Evolutionary conservation across 352 stramenopile species (phyloP).

Genomic region (Phytopythium oedochilum): DNA sequence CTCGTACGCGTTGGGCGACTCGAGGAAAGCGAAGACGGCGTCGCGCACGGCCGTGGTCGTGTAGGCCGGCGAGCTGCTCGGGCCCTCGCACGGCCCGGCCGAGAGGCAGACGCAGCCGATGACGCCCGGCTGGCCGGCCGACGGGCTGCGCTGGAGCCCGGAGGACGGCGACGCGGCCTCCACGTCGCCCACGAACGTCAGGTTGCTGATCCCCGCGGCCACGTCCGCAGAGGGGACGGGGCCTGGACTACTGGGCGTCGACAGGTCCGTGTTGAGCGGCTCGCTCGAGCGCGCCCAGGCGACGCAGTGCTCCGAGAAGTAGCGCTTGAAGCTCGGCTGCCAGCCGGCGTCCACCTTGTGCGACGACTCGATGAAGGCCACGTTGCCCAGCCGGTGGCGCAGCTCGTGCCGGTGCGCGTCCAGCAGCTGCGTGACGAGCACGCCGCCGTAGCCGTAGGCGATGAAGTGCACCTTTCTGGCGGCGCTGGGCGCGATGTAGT

Average conservation of each 20-base stretch:
- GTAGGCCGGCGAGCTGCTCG: slow-evolving; percentile 55
- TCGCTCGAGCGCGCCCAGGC: slow-evolving; percentile 71
- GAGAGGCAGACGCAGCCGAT: slow-evolving; percentile 81
- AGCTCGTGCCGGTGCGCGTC: slow-evolving; percentile 76
- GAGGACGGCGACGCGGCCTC: slow-evolving; percentile 18
- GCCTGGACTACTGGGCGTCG: no score
- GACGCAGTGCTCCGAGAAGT: slow-evolving; percentile 77
- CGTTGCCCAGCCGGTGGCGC: slow-evolving; percentile 75
- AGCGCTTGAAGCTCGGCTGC: slow-evolving; percentile 69
- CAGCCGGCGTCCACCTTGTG: slow-evolving; percentile 75
- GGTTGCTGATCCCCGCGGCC: slow-evolving; percentile 5
- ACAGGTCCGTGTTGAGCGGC: slow-evolving; percentile 59
- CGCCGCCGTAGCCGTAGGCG: slow-evolving; percentile 79
- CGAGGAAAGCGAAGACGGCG: slow-evolving; percentile 80
- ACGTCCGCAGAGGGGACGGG: slow-evolving; percentile 16
- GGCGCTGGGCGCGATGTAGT: slow-evolving; percentile 78
- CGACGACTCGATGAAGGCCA: slow-evolving; percentile 87
- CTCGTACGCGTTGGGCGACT: slow-evolving; percentile 69
- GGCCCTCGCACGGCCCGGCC: slow-evolving; percentile 49
- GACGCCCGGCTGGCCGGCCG: slow-evolving; percentile 24
- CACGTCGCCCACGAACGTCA: slow-evolving; percentile 12
- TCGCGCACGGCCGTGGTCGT: slow-evolving; percentile 69
- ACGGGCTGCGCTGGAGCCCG: slow-evolving; percentile 24
- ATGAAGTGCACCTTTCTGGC: slow-evolving; percentile 89
- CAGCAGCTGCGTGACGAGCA: slow-evolving; percentile 75